Evolutionary conservation across 169 alveolate genomes (phyloP).

Genomic region (Sarcocystis neurona): DNA sequence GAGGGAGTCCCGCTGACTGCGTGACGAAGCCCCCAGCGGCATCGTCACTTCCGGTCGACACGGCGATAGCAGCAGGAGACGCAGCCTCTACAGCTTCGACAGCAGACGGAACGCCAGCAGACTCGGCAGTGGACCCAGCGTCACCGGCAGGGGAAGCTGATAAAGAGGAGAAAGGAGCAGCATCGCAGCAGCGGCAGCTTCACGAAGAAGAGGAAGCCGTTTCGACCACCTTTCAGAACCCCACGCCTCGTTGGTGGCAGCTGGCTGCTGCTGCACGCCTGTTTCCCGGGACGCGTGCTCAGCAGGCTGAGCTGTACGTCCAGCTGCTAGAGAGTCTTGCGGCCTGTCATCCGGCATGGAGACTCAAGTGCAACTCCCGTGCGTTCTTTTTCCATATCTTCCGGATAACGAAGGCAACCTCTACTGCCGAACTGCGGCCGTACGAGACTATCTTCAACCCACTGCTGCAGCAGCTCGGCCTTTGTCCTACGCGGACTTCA

Average conservation of each 20-base stretch:
- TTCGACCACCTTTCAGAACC: neutral
- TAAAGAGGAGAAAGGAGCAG: neutral
- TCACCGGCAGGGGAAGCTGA: neutral
- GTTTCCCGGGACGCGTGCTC: neutral
- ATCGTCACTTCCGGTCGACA: neutral
- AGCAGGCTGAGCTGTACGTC: slow-evolving; percentile 4
- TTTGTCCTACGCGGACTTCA: neutral
- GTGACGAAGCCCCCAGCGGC: neutral
- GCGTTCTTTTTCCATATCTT: slow-evolving; percentile 12
- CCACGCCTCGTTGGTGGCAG: neutral
- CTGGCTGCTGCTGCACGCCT: neutral
- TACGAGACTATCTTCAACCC: neutral
- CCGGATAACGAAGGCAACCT: neutral
- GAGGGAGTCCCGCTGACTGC: no score
- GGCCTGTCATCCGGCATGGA: neutral
- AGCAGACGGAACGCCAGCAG: neutral
- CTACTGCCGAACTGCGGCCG: neutral
- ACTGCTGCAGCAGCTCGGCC: neutral
- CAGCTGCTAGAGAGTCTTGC: neutral
- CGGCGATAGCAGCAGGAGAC: neutral
- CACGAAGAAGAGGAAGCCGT: neutral
- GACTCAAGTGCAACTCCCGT: neutral
- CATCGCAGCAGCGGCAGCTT: neutral
- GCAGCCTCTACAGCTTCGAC: no score
- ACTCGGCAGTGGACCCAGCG: neutral